Evolutionary conservation across 2,329 filamentous ascomycete genomes (phyloP), one percentile per base, ranked within the genome.

Genomic region (Monilinia fructicola): DNA sequence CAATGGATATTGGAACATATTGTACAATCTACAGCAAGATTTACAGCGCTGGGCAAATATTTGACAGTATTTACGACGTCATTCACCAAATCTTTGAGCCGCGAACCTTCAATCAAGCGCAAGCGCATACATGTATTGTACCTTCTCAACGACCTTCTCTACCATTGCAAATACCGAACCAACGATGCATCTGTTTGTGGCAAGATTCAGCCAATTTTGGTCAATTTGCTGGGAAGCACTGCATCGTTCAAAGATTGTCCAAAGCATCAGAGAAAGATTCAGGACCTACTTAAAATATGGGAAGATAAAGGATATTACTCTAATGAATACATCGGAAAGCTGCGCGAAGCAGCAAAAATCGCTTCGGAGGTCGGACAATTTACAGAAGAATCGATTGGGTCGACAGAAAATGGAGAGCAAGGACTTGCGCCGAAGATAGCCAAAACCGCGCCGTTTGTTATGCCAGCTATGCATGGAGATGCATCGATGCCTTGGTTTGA

Each of bases 391-490:
- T 58, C 26, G 26, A 61, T 26, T 53, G 58, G 67, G 5, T 53
- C 63, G 21, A 44, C 62, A 16, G 59, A 63, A 31, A 69, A 67
- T 56, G 61, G 38, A 23, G 67, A 70, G 7, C 68, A 70, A 60
- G 74, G 75, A 21, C 80, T 79, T 69, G 74, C 79, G 7, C 79
- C 83, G 21, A 88, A 85, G 72, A 82, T 88, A 68, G 74, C 80
- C 5, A 81, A 84, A 48, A 87, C 53, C 9, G 82, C 89, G 31
- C 89, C 90, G 0, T 94, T 87, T 73, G 78, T 89, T 38, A 84
- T 96, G 77, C 93, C 93, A 26, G 82, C 90, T 1, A 85, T 84
- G 66, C 93, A 96, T 76, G 93, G 93, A 52, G 91, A 96, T 74
- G 79, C 83, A 1, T 84, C 85, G 0, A 87, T 84, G 4, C 87